These are phyloP conservation scores for Moricandia arvensis DNA, from an alignment of 345 rosid genomes.

Conservation along the genomic window DNA sequence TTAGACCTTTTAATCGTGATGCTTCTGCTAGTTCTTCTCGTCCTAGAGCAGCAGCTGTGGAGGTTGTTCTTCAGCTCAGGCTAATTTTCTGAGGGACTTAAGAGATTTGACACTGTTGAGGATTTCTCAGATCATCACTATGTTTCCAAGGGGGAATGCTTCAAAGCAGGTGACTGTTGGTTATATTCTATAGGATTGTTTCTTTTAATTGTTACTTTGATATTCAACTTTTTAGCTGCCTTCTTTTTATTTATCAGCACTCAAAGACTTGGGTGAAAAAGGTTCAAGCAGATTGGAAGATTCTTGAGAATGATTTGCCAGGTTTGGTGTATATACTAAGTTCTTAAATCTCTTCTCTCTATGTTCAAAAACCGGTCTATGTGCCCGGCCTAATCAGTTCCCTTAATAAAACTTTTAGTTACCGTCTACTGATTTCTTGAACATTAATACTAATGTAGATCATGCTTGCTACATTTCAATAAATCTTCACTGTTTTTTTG, in stretches of 20 bases:
- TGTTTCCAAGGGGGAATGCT: conserved; percentile 36
- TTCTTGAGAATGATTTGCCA: conserved; percentile 55
- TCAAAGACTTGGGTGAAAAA: conserved; percentile 66
- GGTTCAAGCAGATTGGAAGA: conserved; percentile 81
- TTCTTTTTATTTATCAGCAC: conserved; percentile 41
- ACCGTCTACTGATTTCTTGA: too few species aligned
- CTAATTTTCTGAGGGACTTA: conserved; percentile 53
- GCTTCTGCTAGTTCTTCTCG: conserved; percentile 25
- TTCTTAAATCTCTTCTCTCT: too few species aligned
- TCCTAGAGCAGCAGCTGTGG: conserved; percentile 9
- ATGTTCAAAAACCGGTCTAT: too few species aligned
- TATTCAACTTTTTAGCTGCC: background rate
- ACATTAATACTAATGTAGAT: background rate
- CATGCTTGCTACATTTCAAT: background rate
- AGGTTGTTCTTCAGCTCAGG: conserved; percentile 9
- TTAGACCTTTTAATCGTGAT: conserved; percentile 4
- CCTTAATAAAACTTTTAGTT: too few species aligned
- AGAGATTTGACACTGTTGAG: conserved; percentile 68
- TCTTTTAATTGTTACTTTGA: background rate
- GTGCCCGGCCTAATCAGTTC: too few species aligned
- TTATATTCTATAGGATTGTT: background rate
- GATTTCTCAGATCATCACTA: conserved; percentile 73
- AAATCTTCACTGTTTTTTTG: background rate
- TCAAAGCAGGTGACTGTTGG: conserved; percentile 48
- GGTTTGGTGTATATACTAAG: conserved; percentile 41